Evolutionary conservation across 257 asterid species (phyloP), one percentile per base, ranked within the genome.

Genomic region (Nicotiana paniculata): DNA sequence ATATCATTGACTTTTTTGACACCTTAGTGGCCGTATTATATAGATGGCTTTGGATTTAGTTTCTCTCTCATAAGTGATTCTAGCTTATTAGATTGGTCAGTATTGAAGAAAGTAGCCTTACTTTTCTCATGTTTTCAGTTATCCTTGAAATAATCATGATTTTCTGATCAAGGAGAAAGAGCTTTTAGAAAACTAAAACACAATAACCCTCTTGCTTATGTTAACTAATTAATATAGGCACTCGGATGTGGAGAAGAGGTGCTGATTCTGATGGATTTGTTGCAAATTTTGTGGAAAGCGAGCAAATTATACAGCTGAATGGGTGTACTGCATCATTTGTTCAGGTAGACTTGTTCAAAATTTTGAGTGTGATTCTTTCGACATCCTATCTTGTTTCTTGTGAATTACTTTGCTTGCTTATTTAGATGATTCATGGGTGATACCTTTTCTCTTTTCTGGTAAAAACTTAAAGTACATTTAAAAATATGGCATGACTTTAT

Each of bases 201-300:
- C 26, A 51, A 51, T 7, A 24, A 7, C 79, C 43, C 24, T 75
- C 46, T 75, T 4, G 43, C 79, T 26, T 26, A 26, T 51, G 43
- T 46, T 81, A 53, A 81, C 53, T 72, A 43, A 53, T 65, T 54
- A 48, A 18, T 66, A 24, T 32, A 81, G 99, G 99, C 79, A 96
- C 98, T 67, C 89, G 99, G 82, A 89, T 96, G 98, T 96, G 99
- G 99, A 91, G 95, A 87, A 94, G 99, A 90, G 98, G 99, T 79
- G 98, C 99, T 87, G 97, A 94, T 90, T 87, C 93, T 82, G 98
- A 96, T 89, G 99, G 99, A 77, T 94, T 85, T 85, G 99, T 94
- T 81, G 98, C 99, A 61, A 96, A 96, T 81, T 96, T 96, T 82
- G 96, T 96, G 85, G 99, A 96, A 92, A 90, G 92, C 79, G 99